Evolutionary conservation across 148 eudicot species (phyloP), one percentile per base, ranked within the genome.

Genomic region (Camellia lanceoleosa): DNA sequence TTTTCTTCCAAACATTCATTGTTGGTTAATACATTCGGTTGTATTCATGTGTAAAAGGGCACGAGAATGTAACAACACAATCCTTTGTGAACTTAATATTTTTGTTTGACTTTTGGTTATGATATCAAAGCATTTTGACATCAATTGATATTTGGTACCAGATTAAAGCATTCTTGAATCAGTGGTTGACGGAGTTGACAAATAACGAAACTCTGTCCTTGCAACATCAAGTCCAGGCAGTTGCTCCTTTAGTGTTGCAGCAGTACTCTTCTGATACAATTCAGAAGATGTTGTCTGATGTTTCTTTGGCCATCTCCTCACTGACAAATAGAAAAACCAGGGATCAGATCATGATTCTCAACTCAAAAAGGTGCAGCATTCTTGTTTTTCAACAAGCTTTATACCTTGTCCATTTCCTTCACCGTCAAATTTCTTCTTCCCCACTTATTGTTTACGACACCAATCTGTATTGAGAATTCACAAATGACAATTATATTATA

Each of bases 201-300:
- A 92, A 92, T 87, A 89, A 84, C 74, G 97, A 93, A 83, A 93
- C 90, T 69, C 82, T 92, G 84, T 92, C 97, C 77, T 85, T 95
- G 79, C 99, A 93, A 91, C 89, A 95, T 86, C 97, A 95, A 89
- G 97, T 95, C 78, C 97, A 95, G 82, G 91, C 99, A 68, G 95
- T 88, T 87, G 89, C 97, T 86, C 97, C 99, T 14, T 88, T 87
- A 79, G 92, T 95, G 75, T 83, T 95, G 84, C 99, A 95, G 89
- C 99, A 92, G 75, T 93, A 93, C 77, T 70, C 89, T 69, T 79
- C 94, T 78, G 98, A 92, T 77, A 85, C 88, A 62, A 92, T 93
- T 82, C 93, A 87, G 83, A 85, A 75, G 65, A 95, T 93, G 98
- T 84, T 91, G n/a, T 87, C 91, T 78, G 97, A 95, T 76, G 72